Base-by-base conservation (phyloP, 805 yeast genomes). In the baker's yeast (Saccharomyces cerevisiae) region DNA sequence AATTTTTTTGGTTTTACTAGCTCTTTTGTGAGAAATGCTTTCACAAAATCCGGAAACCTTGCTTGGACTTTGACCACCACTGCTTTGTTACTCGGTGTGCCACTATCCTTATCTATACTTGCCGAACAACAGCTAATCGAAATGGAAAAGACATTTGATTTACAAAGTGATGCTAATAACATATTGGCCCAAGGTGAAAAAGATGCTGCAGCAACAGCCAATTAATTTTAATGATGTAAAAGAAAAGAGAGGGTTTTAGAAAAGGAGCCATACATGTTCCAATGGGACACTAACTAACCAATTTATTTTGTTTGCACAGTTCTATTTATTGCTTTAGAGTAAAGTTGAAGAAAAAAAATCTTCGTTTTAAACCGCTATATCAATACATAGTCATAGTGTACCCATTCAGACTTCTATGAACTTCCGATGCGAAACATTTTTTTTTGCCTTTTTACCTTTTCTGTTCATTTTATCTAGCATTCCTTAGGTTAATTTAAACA, bases 41-140 rank as follows among this genome's bases (percentile, higher is more conserved):
- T 83, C 53, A 66, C 76, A 57, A 83, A 82, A 61, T 77, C 87
- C 57, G 97, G 97, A 57, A 79, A 80, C 62, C 75, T 87, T 43
- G 78, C 91, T 61, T 94, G 98, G 98, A 79, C 86, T 57, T 60
- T 89, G 54, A 83, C 97, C 11, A 84, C 98, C 11, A 81, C 94
- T 46, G 83, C 88, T 46, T 75, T 94, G 64, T 79, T 94, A 58
- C 76, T 94, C 64, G 97, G 97, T 70, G 96, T 90, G 49, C 99
- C 99, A 59, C 79, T 89, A 63, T 84, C 96, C 8, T 77, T 94
- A 64, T 85, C 96, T 52, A 87, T 94, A 63, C 78, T 94, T 65
- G 84, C 90, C 57, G 97, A 92, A 76, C 95, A 90, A 70, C 97
- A 92, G 76, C 80, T 91, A 70, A 83, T 85, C 69, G 97, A 91